phyloP scores from a whole-genome alignment of 1,284 basidiomycete genomes.

The Mycena citricolor region DNA sequence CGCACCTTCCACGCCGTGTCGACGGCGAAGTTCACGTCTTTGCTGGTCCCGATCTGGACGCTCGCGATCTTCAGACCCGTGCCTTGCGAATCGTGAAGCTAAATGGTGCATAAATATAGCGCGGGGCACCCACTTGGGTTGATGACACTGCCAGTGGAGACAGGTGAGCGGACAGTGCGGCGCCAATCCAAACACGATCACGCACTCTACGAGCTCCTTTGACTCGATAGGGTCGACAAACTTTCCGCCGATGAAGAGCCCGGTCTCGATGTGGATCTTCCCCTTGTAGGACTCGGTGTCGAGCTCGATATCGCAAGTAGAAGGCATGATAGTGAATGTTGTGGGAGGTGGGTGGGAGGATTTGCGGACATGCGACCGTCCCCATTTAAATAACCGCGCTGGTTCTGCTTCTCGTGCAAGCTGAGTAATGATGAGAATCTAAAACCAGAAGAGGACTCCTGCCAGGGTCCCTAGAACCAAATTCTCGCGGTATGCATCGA shows the following conservation, averaged over 20 bases:
- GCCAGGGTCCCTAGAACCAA: no score
- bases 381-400: no score
- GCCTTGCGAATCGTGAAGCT: slow-evolving; percentile 34
- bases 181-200: slow-evolving; percentile 13
- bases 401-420: no score
- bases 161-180: slow-evolving; percentile 37
- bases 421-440: no score
- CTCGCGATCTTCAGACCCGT: slow-evolving; percentile 71
- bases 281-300: slow-evolving; percentile 70
- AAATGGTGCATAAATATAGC: background rate
- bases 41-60: slow-evolving; percentile 65
- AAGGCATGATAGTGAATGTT: no score
- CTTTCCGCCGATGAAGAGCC: slow-evolving; percentile 83
- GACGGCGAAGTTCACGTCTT: slow-evolving; percentile 80
- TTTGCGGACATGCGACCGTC: no score
- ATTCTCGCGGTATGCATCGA: no score
- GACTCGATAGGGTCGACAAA: slow-evolving; percentile 71
- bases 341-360: no score
- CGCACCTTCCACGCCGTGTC: slow-evolving; percentile 68
- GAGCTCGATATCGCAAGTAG: slow-evolving; percentile 58
- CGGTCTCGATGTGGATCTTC: slow-evolving; percentile 65
- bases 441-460: no score
- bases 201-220: slow-evolving; percentile 68
- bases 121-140: slow-evolving; percentile 58
- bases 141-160: slow-evolving; percentile 63